Evolutionary conservation across 2,329 filamentous ascomycete species (phyloP).

Genomic region (Pseudogymnoascus sp.): DNA sequence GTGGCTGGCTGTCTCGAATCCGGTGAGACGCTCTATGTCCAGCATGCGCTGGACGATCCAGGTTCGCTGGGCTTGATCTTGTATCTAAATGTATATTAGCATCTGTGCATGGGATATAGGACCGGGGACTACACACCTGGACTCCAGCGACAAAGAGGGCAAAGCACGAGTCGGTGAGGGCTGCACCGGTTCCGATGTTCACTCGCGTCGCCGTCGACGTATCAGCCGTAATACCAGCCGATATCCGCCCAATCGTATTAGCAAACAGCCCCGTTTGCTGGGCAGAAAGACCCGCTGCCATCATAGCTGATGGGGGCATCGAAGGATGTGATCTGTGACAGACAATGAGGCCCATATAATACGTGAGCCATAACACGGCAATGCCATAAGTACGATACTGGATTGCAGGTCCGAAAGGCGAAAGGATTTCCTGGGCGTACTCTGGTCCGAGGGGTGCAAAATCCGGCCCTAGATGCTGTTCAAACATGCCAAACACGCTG

Average conservation of each 20-base stretch:
- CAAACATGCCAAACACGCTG: constrained; percentile 61
- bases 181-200: constrained; percentile 70
- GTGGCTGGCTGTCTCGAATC: constrained; percentile 76
- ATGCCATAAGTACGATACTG: constrained; percentile 85
- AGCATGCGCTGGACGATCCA: constrained; percentile 71
- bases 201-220: constrained; percentile 45
- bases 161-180: constrained; percentile 75
- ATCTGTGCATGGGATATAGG: neutral
- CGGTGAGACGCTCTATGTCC: constrained; percentile 71
- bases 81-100: constrained; percentile 47
- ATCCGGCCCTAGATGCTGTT: constrained; percentile 59
- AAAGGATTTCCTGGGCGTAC: constrained; percentile 50
- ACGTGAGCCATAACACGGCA: constrained; percentile 79
- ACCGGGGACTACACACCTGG: constrained; percentile 40
- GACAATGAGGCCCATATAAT: constrained; percentile 76
- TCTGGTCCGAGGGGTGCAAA: constrained; percentile 72
- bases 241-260: constrained; percentile 70
- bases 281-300: constrained; percentile 73
- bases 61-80: constrained; percentile 61
- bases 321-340: constrained; percentile 75
- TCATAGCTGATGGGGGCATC: constrained; percentile 87
- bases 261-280: constrained; percentile 64
- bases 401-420: constrained; percentile 75
- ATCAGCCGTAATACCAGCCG: constrained; percentile 57
- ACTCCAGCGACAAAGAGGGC: constrained; percentile 82